Conservation (phyloP, 192 early-diverging fungal species). For the Mortierella antarctica region DNA sequence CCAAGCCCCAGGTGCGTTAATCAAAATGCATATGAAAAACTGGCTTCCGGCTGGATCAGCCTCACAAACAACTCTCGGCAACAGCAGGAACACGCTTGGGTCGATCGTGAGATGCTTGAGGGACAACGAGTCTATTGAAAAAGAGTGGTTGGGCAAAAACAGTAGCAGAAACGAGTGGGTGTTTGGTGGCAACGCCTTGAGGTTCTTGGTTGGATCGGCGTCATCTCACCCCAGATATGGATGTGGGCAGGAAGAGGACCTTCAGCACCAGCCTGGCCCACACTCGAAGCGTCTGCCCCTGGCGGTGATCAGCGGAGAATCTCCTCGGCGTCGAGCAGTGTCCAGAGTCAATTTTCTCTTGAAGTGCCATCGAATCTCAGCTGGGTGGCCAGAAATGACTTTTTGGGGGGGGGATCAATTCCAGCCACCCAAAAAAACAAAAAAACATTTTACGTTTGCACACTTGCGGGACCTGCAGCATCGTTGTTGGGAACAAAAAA, state of each 20-base stretch:
- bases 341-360: too few relatives aligned
- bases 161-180: too few relatives aligned
- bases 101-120: neutral
- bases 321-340: too few relatives aligned
- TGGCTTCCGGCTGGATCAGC: neutral
- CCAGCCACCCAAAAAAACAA: slow-evolving; percentile 17
- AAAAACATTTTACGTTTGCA: neutral
- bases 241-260: too few relatives aligned
- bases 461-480: neutral
- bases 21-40: neutral
- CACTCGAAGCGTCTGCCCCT: too few relatives aligned
- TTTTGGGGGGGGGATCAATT: neutral
- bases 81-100: neutral
- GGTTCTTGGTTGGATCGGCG: too few relatives aligned
- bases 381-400: neutral
- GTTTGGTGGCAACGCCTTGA: too few relatives aligned
- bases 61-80: neutral
- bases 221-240: too few relatives aligned
- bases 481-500: neutral
- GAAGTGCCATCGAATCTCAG: neutral
- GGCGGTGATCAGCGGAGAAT: too few relatives aligned
- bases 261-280: too few relatives aligned
- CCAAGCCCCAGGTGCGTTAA: slow-evolving; percentile 62
- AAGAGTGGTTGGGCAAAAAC: too few relatives aligned
- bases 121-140: too few relatives aligned